Base-by-base conservation (phyloP, 2,329 filamentous ascomycete genomes). In the Ilyonectria robusta region DNA sequence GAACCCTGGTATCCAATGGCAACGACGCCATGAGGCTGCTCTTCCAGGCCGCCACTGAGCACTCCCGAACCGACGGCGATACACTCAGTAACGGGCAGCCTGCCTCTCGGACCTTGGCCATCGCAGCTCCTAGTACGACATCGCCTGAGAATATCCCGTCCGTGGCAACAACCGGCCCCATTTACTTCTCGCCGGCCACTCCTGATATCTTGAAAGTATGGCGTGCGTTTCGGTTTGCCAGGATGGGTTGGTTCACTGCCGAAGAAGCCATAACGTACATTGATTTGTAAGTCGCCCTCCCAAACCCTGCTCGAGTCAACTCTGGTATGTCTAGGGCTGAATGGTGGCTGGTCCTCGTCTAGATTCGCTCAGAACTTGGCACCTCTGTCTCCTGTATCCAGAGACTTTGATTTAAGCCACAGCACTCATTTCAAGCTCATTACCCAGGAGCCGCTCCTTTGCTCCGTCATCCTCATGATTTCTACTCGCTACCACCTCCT, bases 191-290 rank as follows among this genome's bases (percentile, higher is more conserved):
- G 2, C 58, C 63, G 7, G 51, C 31, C 7, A 48, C 65, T 0
- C 57, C 33, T 6, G 51, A 69, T 50, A 50, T 65, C 17, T 50
- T 66, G 29, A 60, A 60, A 17, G 47, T 70, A 11, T 74, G 72
- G 71, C 62, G 63, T 29, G 60, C 70, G 2, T 73, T 70, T 31
- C 82, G 85, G 0, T 88, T 87, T 70, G 85, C 87, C 19, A 84
- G 83, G 64, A 86, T 87, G 84, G 86, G 86, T 0, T 88, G 85
- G 85, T 84, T 88, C 61, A 84, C 85, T 1, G 85, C 86, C 3
- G 81, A 84, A 60, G 86, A 88, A 71, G 86, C 85, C 10, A 81
- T 88, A 1, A 85, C 82, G 1, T 86, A 87, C 62, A 78, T 88
- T 51, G 85, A 88, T 66, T 63, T 86, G 79, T 84, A 66, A 60